Evolutionary conservation across 139 green algal genomes (phyloP).

Genomic region (Parachlorella kessleri): DNA sequence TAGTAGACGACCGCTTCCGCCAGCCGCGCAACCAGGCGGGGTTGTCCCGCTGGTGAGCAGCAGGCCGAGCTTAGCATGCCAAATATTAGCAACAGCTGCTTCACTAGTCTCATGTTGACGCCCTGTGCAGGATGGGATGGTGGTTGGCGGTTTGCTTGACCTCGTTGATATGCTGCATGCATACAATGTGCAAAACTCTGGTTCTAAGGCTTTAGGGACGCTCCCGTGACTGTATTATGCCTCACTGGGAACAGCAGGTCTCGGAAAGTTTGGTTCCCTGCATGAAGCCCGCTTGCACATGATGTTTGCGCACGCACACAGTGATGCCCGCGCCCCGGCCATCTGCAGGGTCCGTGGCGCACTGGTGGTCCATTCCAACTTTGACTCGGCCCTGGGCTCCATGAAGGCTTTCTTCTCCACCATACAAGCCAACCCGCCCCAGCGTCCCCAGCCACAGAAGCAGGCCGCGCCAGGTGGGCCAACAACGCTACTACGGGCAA

Average conservation of each 20-base stretch:
- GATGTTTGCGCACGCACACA: no score
- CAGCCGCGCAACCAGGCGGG: conserved; percentile 43
- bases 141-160: no score
- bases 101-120: no score
- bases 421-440: conserved; percentile 17
- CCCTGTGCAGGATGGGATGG: no score
- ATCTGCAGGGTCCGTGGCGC: conserved; percentile 36
- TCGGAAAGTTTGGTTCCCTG: no score
- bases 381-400: conserved; percentile 35
- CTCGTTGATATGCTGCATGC: no score
- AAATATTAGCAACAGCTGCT: not conserved
- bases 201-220: no score
- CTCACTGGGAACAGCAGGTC: no score
- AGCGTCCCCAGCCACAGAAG: not conserved
- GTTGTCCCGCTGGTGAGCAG: conserved; percentile 70
- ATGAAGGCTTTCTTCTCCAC: conserved; percentile 59
- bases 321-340: not conserved
- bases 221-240: no score
- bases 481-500: no score
- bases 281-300: no score
- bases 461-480: not conserved
- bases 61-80: not conserved
- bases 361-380: conserved; percentile 37
- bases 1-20: conserved; percentile 89
- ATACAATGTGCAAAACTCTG: no score